Base-by-base conservation (phyloP, 1,139 yeast genomes). In the Scheffersomyces stambukii region DNA sequence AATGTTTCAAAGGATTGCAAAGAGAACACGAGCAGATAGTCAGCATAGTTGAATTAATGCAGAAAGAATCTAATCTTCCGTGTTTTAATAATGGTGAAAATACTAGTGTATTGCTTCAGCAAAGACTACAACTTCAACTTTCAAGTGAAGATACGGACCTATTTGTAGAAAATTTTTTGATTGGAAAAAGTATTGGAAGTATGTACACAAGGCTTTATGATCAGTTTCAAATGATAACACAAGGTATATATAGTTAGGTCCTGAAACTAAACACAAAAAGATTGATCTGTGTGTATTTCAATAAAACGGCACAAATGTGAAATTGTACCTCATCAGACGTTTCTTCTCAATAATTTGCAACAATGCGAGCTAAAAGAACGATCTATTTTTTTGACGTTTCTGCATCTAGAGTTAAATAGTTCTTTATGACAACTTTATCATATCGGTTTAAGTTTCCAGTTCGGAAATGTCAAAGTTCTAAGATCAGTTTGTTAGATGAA, bases 211-310 rank as follows among this genome's bases (percentile, higher is more conserved):
- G 96, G 42, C 62, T 91, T 22, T 91, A 91, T 50, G 98, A 91
- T 52, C 97, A 89, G 54, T 91, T 83, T 60, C 98, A 91, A 59
- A 61, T 91, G 54, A 60, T 88, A 29, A 88, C 97, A 0, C 98
- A 91, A 56, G 98, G 98, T 23, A 91, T 89, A 16, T 88, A 85
- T 52, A 80, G 81, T 46, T 77, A 37, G 43, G 8, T 10, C 12
- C 15, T n/a, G n/a, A n/a, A n/a, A n/a, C n/a, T n/a, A n/a, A n/a
- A n/a, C n/a, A n/a, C n/a, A n/a, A n/a, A n/a, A n/a, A n/a, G n/a
- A n/a, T n/a, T n/a, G n/a, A n/a, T n/a, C n/a, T n/a, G n/a, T n/a
- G n/a, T n/a, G n/a, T n/a, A n/a, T n/a, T n/a, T n/a, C n/a, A n/a
- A n/a, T n/a, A n/a, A n/a, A n/a, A n/a, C n/a, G n/a, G n/a, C n/a